Evolutionary conservation across 768 basidiomycete genomes (phyloP).

Genomic region (Hygrocybe punicea): DNA sequence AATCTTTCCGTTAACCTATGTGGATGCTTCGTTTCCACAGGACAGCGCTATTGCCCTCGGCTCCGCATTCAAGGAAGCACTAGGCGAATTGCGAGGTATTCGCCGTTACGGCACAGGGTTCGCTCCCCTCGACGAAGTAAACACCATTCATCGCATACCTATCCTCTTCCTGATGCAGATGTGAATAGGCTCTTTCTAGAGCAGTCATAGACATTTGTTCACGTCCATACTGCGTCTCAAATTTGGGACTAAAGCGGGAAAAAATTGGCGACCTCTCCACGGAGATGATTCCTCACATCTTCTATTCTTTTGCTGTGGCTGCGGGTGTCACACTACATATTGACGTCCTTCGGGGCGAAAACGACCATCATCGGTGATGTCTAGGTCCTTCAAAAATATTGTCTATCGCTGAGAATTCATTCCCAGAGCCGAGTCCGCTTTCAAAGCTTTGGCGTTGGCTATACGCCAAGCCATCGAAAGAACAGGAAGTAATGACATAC

Average conservation of each 20-base stretch:
- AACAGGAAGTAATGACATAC: slow-evolving; percentile 87
- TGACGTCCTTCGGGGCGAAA: slow-evolving; percentile 90
- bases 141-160: slow-evolving; percentile 13
- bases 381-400: not conserved
- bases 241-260: slow-evolving; percentile 82
- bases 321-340: slow-evolving; percentile 92
- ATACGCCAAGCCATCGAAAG: slow-evolving; percentile 91
- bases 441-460: slow-evolving; percentile 95
- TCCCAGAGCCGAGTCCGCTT: slow-evolving; percentile 88
- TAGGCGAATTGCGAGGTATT: slow-evolving; percentile 94
- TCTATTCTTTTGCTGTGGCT: slow-evolving; percentile 97
- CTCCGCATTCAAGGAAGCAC: slow-evolving; percentile 87
- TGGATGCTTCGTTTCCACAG: slow-evolving; percentile 44
- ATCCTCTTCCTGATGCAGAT: slow-evolving; percentile 6
- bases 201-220: slow-evolving; percentile 99
- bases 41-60: slow-evolving; percentile 86
- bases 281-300: slow-evolving; percentile 97
- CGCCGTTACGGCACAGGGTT: slow-evolving; percentile 93
- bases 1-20: not conserved
- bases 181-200: slow-evolving; percentile 77
- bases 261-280: slow-evolving; percentile 94
- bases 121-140: slow-evolving; percentile 94
- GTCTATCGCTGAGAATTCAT: not conserved
- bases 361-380: slow-evolving; percentile 91
- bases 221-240: slow-evolving; percentile 90